These are phyloP conservation scores for Fusarium sp. DNA, from an alignment of 2,329 filamentous ascomycete genomes.

Conservation along the genomic window DNA sequence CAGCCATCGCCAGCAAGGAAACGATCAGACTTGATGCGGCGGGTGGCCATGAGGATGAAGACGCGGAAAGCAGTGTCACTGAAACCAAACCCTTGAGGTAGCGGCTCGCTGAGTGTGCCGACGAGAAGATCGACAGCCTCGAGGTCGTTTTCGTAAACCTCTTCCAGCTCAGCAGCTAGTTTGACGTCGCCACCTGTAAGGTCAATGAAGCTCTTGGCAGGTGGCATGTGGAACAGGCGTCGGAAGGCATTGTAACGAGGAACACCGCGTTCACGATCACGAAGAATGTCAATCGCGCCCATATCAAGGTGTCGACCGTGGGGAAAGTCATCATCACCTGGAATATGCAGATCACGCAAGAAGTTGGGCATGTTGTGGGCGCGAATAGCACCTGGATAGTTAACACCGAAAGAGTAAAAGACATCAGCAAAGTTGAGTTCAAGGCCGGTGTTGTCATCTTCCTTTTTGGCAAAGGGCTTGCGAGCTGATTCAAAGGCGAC, in stretches of 20 bases:
- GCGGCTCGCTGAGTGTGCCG: slow-evolving; percentile 23
- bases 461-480: slow-evolving; percentile 2
- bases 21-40: slow-evolving; percentile 29
- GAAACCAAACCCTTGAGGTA: slow-evolving; percentile 21
- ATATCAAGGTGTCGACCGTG: slow-evolving; percentile 22
- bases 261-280: slow-evolving; percentile 28
- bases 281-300: slow-evolving; percentile 31
- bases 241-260: slow-evolving; percentile 33
- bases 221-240: slow-evolving; percentile 24
- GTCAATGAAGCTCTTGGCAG: slow-evolving; percentile 14
- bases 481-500: slow-evolving; percentile 24
- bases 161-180: slow-evolving; percentile 14
- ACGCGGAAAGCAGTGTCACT: slow-evolving; percentile 32
- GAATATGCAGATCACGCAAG: slow-evolving; percentile 13
- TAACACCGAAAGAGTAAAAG: slow-evolving; percentile 31
- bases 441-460: neutral
- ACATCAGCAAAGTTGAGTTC: slow-evolving; percentile 19
- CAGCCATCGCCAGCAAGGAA: slow-evolving; percentile 29
- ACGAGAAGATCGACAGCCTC: slow-evolving; percentile 21
- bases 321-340: slow-evolving; percentile 15
- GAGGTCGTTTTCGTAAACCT: slow-evolving; percentile 13
- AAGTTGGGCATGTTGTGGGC: slow-evolving; percentile 34
- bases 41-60: slow-evolving; percentile 29
- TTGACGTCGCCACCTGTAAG: slow-evolving; percentile 22
- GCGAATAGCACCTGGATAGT: slow-evolving; percentile 22